Evolutionary conservation across 352 stramenopile genomes (phyloP).

Genomic region (Globisporangium cystogenes): DNA sequence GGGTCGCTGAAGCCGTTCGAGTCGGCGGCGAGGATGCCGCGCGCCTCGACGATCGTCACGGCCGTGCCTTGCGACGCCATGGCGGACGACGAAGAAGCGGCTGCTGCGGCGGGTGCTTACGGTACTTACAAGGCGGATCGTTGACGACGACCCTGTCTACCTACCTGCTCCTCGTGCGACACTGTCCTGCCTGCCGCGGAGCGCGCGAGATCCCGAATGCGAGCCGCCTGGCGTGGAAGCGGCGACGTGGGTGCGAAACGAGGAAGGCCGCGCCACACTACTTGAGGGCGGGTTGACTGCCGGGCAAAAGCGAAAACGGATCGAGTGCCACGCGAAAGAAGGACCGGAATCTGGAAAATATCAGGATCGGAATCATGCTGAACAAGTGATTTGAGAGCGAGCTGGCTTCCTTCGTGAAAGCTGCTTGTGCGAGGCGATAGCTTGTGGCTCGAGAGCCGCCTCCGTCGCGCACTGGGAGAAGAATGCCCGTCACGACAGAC

Average conservation of each 20-base stretch:
- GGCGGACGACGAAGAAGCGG: no score
- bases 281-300: neutral
- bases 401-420: neutral
- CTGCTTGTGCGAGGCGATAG: no score
- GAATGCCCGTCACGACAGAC: no score
- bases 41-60: conserved; percentile 54
- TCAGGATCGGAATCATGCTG: conserved; percentile 1
- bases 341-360: conserved; percentile 1
- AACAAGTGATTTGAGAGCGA: neutral
- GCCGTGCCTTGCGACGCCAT: conserved; percentile 15
- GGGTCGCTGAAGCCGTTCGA: conserved; percentile 70
- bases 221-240: neutral
- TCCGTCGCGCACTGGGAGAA: no score
- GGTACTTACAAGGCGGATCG: no score
- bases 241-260: conserved; percentile 5
- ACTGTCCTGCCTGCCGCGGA: neutral
- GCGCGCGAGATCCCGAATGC: conserved; percentile 1
- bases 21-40: conserved; percentile 56
- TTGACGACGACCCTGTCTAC: no score
- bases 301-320: neutral
- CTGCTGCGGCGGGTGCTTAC: neutral
- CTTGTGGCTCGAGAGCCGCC: no score
- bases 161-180: no score
- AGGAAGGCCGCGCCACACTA: conserved; percentile 1
- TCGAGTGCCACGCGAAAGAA: neutral